Percentiles rank a stretch among this genome's conserved stretches.
Conservation (phyloP, 2,329 filamentous ascomycete genomes). For the Xylariaceae sp. region DNA sequence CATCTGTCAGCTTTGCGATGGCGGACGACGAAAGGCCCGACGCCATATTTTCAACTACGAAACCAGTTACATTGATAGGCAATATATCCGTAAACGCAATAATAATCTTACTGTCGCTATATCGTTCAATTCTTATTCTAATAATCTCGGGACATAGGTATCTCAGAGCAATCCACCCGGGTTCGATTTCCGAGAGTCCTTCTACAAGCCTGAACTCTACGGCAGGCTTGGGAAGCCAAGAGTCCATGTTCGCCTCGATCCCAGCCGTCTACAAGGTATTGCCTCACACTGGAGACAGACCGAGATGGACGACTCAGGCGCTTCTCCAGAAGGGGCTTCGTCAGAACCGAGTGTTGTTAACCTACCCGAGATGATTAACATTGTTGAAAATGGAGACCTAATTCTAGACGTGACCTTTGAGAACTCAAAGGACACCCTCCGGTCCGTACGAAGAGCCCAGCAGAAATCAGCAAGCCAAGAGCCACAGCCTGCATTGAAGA, state of each 20-base stretch:
- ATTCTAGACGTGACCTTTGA: conserved; percentile 69
- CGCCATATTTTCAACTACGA: not conserved
- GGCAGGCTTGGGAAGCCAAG: conserved; percentile 21
- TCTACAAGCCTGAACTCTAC: conserved; percentile 3
- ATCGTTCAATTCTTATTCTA: not conserved
- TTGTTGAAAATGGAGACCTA: conserved; percentile 64
- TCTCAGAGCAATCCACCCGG: not conserved
- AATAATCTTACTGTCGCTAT: not conserved
- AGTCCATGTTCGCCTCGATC: conserved; percentile 33
- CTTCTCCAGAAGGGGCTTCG: conserved; percentile 25
- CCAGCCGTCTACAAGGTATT: conserved; percentile 36
- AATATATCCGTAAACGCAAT: not conserved
- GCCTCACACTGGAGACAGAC: conserved; percentile 40
- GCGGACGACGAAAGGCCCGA: not conserved
- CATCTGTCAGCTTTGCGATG: not conserved
- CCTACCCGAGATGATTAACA: conserved; percentile 47
- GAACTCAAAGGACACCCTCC: conserved; percentile 56
- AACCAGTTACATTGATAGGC: not conserved
- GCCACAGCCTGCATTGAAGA: conserved; percentile 39
- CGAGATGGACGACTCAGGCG: conserved; percentile 36
- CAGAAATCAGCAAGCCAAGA: conserved; percentile 31
- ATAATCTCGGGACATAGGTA: not conserved
- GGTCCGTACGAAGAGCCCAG: conserved; percentile 46
- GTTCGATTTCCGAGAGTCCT: not conserved
- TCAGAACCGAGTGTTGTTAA: conserved; percentile 17